Percentiles rank a stretch among this genome's conserved stretches.
Conservation (phyloP, 1,284 basidiomycete genomes). For the Trichosporon inkin region DNA sequence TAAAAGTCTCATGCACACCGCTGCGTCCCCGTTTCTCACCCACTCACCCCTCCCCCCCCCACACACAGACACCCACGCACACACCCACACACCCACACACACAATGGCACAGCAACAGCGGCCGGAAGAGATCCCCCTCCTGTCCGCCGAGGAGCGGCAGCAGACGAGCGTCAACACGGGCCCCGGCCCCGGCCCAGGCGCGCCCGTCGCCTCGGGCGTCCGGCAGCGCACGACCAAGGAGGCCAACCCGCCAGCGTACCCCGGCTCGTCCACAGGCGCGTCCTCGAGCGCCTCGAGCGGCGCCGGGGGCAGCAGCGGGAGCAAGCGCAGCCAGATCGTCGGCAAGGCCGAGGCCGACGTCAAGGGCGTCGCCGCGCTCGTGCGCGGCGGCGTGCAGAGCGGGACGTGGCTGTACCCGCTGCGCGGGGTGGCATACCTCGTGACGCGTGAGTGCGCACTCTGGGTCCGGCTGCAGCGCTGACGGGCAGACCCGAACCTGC, state of each 20-base stretch:
- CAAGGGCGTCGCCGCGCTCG: conserved; percentile 32
- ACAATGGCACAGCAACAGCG: not conserved
- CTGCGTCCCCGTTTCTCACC: not conserved
- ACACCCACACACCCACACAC: not conserved
- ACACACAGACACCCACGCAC: not conserved
- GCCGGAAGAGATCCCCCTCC: conserved; percentile 1
- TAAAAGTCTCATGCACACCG: too few relatives aligned
- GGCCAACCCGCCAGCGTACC: not conserved
- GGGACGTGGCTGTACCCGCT: conserved; percentile 52
- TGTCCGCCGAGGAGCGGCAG: not conserved
- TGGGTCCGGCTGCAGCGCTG: not conserved
- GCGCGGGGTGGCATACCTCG: conserved; percentile 48
- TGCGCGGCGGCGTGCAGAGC: conserved; percentile 45
- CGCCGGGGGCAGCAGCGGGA: not conserved
- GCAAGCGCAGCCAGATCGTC: conserved; percentile 12
- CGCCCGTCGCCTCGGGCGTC: not conserved
- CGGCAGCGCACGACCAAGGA: conserved; percentile 3
- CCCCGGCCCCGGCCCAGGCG: not conserved
- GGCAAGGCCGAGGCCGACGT: conserved; percentile 39
- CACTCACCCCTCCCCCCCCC: not conserved
- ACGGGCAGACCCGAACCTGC: conserved; percentile 47
- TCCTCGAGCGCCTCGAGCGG: too few relatives aligned
- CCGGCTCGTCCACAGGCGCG: not conserved
- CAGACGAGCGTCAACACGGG: not conserved
- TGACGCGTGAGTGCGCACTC: conserved; percentile 42